phyloP scores from a whole-genome alignment of 805 yeast species.

The Henningerozyma blattae region DNA sequence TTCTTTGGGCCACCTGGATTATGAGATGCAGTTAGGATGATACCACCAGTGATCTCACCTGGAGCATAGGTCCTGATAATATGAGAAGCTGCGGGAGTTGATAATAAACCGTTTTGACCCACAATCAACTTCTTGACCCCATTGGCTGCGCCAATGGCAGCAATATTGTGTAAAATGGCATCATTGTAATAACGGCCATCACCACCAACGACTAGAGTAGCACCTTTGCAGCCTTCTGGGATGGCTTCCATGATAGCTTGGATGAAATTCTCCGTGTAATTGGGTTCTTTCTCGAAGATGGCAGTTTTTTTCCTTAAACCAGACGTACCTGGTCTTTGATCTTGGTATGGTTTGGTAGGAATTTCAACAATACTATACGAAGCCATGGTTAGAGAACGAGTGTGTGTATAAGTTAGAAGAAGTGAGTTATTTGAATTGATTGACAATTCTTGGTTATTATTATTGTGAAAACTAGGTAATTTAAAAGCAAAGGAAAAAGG shows the following conservation, averaged over 20 bases:
- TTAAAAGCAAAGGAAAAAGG: too few species aligned
- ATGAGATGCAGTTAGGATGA: constrained; percentile 92
- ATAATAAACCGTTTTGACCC: constrained; percentile 79
- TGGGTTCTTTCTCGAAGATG: constrained; percentile 56
- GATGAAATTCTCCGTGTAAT: constrained; percentile 88
- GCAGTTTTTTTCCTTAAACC: constrained; percentile 86
- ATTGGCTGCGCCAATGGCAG: constrained; percentile 79
- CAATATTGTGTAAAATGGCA: constrained; percentile 69
- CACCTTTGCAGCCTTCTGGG: constrained; percentile 72
- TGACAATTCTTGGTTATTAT: too few species aligned
- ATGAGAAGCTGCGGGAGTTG: constrained; percentile 98
- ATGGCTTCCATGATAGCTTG: constrained; percentile 78
- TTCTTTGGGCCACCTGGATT: constrained; percentile 94
- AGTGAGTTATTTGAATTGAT: too few species aligned
- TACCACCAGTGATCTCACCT: constrained; percentile 64
- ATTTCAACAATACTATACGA: constrained; percentile 30
- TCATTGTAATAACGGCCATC: constrained; percentile 92
- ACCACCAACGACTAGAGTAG: constrained; percentile 88
- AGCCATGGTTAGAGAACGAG: too few species aligned
- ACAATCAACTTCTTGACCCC: constrained; percentile 76
- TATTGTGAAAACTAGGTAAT: too few species aligned
- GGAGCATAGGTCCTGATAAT: constrained; percentile 55
- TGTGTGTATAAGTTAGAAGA: too few species aligned
- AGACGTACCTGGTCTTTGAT: constrained; percentile 98
- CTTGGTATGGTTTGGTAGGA: constrained; percentile 65